Conservation (phyloP, 306 rosid genomes). For the Aeschynomene evenia region DNA sequence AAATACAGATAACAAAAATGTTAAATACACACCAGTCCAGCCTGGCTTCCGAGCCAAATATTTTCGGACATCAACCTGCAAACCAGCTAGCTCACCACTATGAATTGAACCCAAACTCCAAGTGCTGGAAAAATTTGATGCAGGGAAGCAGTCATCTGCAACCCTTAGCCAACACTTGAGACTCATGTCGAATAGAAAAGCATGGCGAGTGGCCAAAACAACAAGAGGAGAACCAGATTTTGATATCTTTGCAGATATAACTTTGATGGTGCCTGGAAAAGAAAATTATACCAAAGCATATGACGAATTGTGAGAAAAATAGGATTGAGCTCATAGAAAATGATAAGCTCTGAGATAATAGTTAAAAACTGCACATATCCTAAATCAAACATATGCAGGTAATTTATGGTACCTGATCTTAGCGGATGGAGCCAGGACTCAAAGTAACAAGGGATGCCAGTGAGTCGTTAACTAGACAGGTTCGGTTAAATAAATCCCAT, state of each 20-base stretch:
- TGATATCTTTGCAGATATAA: constrained; percentile 80
- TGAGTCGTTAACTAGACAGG: constrained; percentile 79
- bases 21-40: constrained; percentile 85
- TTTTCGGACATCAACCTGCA: constrained; percentile 96
- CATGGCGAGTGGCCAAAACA: constrained; percentile 90
- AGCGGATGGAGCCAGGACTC: constrained; percentile 51
- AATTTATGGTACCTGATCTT: constrained; percentile 65
- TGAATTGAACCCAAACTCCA: constrained; percentile 92
- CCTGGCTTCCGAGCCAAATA: constrained; percentile 97
- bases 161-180: constrained; percentile 97
- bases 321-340: constrained; percentile 12
- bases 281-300: constrained; percentile 10
- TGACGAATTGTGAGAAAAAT: background rate
- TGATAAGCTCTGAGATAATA: background rate
- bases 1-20: background rate
- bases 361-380: constrained; percentile 14
- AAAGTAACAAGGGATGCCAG: constrained; percentile 69
- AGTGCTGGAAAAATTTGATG: constrained; percentile 93
- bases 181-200: constrained; percentile 85
- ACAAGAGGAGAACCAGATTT: constrained; percentile 74
- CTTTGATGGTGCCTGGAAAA: constrained; percentile 65
- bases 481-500: constrained; percentile 79
- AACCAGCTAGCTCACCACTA: constrained; percentile 89
- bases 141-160: constrained; percentile 98
- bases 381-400: constrained; percentile 8